Base-by-base conservation (phyloP, 805 yeast species). In the Kodamaea fukazawae region DNA sequence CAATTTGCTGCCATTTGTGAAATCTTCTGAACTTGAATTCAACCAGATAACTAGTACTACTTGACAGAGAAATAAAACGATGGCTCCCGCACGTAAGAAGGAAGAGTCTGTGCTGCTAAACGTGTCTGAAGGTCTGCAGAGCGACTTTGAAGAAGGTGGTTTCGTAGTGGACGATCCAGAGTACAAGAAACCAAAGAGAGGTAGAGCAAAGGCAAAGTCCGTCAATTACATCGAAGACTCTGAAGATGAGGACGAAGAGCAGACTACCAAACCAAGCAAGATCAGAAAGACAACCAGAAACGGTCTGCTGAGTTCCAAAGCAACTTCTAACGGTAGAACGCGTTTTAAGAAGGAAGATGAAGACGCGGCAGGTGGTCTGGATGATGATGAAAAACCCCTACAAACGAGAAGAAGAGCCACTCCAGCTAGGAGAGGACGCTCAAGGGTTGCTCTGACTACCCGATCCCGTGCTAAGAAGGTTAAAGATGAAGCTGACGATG, bases 101-200 rank as follows among this genome's bases (percentile, higher is more conserved):
- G 40, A 29, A 15, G 40, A 36, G n/a, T 6, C 23, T 20, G 23
- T 7, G 9, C 33, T 12, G 40, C 29, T 3, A 12, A 20, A 20
- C 23, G 23, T 5, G 23, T 15, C 30, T 27, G 30, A 27, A 6
- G n/a, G 7, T 27, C 15, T 6, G 13, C 15, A 27, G 9, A 27
- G 15, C 15, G 23, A 20, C 8, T 20, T 20, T 20, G 46, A 40
- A 28, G 51, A 37, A 2, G 78, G 76, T 7, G 77, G 76, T 13
- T 71, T 72, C 45, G 50, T 71, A 3, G 53, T 55, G 6, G 61
- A 66, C 45, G 75, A 70, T 43, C 65, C 67, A 8, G 54, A 54
- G 34, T 46, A 45, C 46, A 48, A 56, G 13, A 41, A 48, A 13
- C 46, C 47, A 32, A 48, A 45, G 32, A 50, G 48, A 34, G 45